Base-by-base conservation (phyloP, 106 monocot genomes). In the Phalaenopsis equestris region DNA sequence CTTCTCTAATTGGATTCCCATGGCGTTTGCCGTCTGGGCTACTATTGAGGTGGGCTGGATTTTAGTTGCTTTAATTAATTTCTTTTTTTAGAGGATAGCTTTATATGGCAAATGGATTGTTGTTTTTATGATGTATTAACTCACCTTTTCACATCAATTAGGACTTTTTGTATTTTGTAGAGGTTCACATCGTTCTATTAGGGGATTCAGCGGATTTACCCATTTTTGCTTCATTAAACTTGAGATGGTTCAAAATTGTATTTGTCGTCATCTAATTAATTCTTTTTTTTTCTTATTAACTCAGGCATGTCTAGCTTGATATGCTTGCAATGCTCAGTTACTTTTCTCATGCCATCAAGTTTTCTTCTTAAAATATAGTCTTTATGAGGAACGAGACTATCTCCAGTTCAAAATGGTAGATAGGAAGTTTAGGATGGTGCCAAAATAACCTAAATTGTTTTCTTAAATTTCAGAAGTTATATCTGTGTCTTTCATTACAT, bases 1-100 rank as follows among this genome's bases (percentile, higher is more conserved):
- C 14, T 91, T 99, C 90, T 99, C 98, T 79, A 99, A 94, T 73
- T 94, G 94, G 98, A 89, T 94, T 37, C 98, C 98, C 11, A 85
- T 98, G 17, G 82, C 73, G 3, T 87, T 92, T 24, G 94, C 98
- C 37, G 94, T 98, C 45, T 98, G 98, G 98, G 90, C 90, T 10
- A 94, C 94, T 5, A 88, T 98, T 65, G 77, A 92, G 92, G 98
- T 98, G 30, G 8, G 45, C 30, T 30, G 21, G 23, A 70, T 49
- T 76, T 49, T 19, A 49, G 41, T 75, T 9, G 42, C 36, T 55
- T n/a, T 30, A 24, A 67, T 3, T 67, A 30, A 2, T 5, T 56
- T 56, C 14, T 56, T 56, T 56, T 11, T 56, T 56, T 56, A 11
- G 10, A 67, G 24, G 67, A 30, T 30, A 30, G 70, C 36, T 12